Evolutionary conservation across 805 yeast species (phyloP).

Genomic region (Metschnikowia dekortorum): DNA sequence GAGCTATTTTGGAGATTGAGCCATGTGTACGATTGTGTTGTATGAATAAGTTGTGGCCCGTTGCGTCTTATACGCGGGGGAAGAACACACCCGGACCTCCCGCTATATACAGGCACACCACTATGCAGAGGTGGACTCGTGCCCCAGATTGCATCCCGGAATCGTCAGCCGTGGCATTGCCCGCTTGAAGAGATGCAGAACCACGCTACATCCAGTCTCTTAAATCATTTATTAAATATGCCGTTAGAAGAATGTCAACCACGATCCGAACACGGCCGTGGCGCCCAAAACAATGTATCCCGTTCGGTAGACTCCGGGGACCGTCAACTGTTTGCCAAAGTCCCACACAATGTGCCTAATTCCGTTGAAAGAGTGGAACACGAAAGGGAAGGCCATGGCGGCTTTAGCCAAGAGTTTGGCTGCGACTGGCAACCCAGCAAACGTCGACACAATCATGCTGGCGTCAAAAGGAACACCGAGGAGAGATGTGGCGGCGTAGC

Average conservation of each 20-base stretch:
- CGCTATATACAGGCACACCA: no score
- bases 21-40: no score
- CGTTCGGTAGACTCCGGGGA: slow-evolving; percentile 87
- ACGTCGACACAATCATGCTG: slow-evolving; percentile 46
- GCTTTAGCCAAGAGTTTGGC: slow-evolving; percentile 65
- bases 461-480: slow-evolving; percentile 54
- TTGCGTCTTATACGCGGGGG: no score
- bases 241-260: slow-evolving; percentile 42
- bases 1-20: no score
- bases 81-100: no score
- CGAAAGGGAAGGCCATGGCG: slow-evolving; percentile 73
- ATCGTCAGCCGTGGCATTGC: no score
- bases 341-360: slow-evolving; percentile 95
- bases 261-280: slow-evolving; percentile 54
- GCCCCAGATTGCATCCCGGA: no score
- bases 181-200: no score
- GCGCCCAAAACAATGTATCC: slow-evolving; percentile 80
- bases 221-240: neutral
- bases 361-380: slow-evolving; percentile 83
- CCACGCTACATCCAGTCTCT: no score
- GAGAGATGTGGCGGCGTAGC: slow-evolving; percentile 67
- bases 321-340: slow-evolving; percentile 68
- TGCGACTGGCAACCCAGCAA: slow-evolving; percentile 61
- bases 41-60: no score
- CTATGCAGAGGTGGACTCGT: no score